Base-by-base conservation (phyloP, 73 alveolate genomes). In the Tetrahymena thermophila region DNA sequence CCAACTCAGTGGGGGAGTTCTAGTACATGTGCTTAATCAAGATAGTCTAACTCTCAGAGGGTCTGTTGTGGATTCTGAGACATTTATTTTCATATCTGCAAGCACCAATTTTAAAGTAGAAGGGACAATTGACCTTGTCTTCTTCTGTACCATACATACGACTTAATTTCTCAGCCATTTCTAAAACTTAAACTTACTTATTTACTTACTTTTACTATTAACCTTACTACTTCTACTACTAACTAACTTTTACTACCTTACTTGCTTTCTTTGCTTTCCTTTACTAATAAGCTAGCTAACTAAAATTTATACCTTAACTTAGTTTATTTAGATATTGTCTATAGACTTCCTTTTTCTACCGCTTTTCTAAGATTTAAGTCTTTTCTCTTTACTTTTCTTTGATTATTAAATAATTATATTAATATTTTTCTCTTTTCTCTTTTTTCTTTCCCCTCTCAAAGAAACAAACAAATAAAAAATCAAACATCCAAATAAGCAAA, bases 81-180 rank as follows among this genome's bases (percentile, higher is more conserved):
- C 99, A 99, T 55, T 99, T 98, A 96, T 99, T 99, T 84, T 99
- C 99, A 95, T 99, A 99, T 94, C 99, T 93, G 97, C 99, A 99
- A 23, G 99, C 99, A 19, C 99, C 99, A 93, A 99, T 99, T 97
- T 99, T 99, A 96, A 98, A 98, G 98, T 99, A 99, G 98, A 99
- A 99, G 93, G 99, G 99, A 96, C 99, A 99, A 97, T 99, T 99
- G 93, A 96, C 97, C 96, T 98, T 98, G 97, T 99, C 99, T 98
- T 99, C 99, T 96, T 99, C 99, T 93, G 99, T 99, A 94, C 99
- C 99, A 96, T 98, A 99, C 44, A 99, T 98, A 96, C 99, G 96
- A 35, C 98, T 99, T 37, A 99, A 98, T 44, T 99, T 96, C 96
- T 98, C 99, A 55, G 99, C 99, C 99, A 99, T 99, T 94, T 96